Conservation (phyloP, 768 basidiomycete species). For the Tulasnella sp. region DNA sequence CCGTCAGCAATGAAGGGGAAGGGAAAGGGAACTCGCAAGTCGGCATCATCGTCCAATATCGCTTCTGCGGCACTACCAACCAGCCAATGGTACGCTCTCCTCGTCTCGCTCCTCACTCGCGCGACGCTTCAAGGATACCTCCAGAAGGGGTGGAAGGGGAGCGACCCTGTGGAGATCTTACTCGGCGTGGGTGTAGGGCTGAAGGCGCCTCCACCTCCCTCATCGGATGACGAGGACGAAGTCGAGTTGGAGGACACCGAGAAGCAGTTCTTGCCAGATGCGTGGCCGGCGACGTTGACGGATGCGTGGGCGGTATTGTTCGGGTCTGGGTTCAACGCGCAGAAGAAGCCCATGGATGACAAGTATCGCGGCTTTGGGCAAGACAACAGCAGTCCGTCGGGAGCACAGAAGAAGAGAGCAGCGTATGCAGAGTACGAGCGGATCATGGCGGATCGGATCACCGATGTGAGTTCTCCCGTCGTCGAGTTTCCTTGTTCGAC, state of each 20-base stretch:
- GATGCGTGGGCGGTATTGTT: constrained; percentile 64
- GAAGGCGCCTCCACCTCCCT: not conserved
- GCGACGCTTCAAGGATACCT: constrained; percentile 79
- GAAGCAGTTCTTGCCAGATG: constrained; percentile 40
- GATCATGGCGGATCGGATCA: constrained; percentile 63
- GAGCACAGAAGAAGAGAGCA: constrained; percentile 20
- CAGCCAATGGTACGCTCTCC: constrained; percentile 69
- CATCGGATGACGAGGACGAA: constrained; percentile 19
- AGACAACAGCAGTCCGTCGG: constrained; percentile 10
- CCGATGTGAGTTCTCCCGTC: constrained; percentile 40
- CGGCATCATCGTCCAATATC: not conserved
- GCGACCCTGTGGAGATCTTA: constrained; percentile 56
- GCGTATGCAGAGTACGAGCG: constrained; percentile 59
- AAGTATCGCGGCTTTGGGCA: constrained; percentile 5
- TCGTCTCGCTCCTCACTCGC: constrained; percentile 66
- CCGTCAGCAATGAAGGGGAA: not conserved
- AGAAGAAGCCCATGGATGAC: not conserved
- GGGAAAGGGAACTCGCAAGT: not conserved
- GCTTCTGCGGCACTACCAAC: constrained; percentile 36
- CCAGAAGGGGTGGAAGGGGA: constrained; percentile 67
- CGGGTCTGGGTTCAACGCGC: constrained; percentile 26
- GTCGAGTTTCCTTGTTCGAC: too few relatives aligned
- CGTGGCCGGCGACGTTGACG: constrained; percentile 45
- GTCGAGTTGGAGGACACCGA: constrained; percentile 43
- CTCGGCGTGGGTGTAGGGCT: constrained; percentile 51